These are phyloP conservation scores for Phaeophleospora eucalypticola DNA, from an alignment of 2,329 filamentous ascomycete species.

Conservation along the genomic window DNA sequence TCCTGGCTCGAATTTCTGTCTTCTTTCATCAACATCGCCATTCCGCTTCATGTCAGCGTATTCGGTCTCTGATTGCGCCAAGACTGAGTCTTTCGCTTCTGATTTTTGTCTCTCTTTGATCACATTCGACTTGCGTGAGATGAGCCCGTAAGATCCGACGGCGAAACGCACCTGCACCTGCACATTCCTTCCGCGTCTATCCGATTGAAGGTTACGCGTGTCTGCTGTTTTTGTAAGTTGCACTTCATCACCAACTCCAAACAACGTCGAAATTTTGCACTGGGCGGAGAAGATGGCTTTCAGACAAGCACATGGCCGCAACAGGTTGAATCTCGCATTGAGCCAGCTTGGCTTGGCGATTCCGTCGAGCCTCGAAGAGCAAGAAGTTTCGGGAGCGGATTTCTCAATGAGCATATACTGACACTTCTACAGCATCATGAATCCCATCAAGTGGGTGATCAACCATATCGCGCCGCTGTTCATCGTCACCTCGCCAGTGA, in stretches of 20 bases:
- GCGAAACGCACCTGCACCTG: neutral
- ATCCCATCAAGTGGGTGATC: conserved; percentile 32
- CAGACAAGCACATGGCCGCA: conserved; percentile 2
- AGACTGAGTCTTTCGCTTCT: neutral
- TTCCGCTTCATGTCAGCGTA: neutral
- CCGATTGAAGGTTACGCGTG: conserved; percentile 3
- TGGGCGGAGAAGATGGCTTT: conserved; percentile 4
- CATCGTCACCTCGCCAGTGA: conserved; percentile 59
- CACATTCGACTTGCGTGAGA: neutral
- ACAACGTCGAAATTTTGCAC: neutral
- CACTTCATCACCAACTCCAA: neutral
- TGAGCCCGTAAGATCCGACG: neutral
- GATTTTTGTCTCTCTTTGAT: neutral
- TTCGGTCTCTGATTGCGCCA: neutral
- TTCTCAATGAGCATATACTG: conserved; percentile 3
- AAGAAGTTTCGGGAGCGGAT: conserved; percentile 7
- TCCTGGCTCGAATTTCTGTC: neutral
- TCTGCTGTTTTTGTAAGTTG: conserved; percentile 8
- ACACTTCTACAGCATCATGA: conserved; percentile 27
- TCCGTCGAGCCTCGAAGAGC: conserved; percentile 16
- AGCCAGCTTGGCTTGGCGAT: conserved; percentile 15
- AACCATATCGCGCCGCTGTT: conserved; percentile 37
- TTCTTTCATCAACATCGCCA: neutral
- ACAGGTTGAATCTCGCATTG: conserved; percentile 4
- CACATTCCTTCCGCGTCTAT: conserved; percentile 6